Evolutionary conservation across 371 early-diverging fungal genomes (phyloP), one percentile per base, ranked within the genome.

Genomic region (Mucor saturninus): DNA sequence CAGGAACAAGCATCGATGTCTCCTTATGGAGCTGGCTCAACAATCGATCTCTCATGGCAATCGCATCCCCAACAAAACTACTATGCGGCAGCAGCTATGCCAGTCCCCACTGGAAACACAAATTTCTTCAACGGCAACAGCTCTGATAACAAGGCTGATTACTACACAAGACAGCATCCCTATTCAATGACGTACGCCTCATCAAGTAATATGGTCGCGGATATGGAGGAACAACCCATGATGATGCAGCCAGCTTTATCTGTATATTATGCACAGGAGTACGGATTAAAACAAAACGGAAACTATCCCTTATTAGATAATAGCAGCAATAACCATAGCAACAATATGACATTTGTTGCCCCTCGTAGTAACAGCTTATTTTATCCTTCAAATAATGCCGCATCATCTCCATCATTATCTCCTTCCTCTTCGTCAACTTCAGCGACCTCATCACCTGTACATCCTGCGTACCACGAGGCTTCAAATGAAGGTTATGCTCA

Each of bases 351-450:
- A 46, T 67, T 58, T 58, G 51, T 42, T 2, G 13, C 56, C 32
- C 54, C 56, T 42, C 60, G 42, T 32, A 39, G 26, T 31, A 48
- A 55, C 38, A 43, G 31, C 26, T 2, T 62, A 58, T 37, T 49
- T 28, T 58, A 58, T 49, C 11, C 56, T 43, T 38, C 49, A 21
- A 56, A 40, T 37, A 54, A 13, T 40, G 28, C 26, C 7, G 57
- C 40, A 10, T 57, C 68, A 45, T 75, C 69, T 37, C 75, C 75
- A 10, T 66, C 72, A 5, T 62, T 72, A 35, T 75, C 75, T 13
- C 72, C 64, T 50, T 75, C 72, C 3, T 72, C 75, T n/a, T 71
- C 72, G 21, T 75, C 75, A 6, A 62, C 68, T 29, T 67, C 74
- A 35, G 43, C 64, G 29, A 63, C 64, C 29, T 59, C 69, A 14